Conservation (phyloP, 345 rosid genomes). For the Pistacia vera region DNA sequence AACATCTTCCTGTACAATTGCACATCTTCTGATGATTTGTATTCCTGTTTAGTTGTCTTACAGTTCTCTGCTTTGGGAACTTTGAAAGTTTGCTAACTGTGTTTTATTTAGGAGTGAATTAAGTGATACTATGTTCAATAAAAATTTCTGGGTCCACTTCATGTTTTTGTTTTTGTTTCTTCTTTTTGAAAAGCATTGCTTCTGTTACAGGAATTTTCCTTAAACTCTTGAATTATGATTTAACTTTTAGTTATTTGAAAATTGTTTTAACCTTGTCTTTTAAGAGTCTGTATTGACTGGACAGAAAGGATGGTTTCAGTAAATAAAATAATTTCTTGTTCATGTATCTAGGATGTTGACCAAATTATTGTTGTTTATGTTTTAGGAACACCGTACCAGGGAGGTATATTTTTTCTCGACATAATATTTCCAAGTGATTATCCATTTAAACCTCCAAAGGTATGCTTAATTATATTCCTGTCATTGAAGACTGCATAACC, state of each 20-base stretch:
- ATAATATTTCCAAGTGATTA: conserved; percentile 76
- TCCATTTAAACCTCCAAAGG: conserved; percentile 96
- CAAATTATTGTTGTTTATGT: not conserved
- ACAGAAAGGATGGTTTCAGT: not conserved
- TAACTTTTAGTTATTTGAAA: not conserved
- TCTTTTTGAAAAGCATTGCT: not conserved
- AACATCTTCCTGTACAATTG: not conserved
- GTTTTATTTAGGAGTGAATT: not conserved
- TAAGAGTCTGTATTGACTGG: not conserved
- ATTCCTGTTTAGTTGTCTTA: not conserved
- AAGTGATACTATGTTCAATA: not conserved
- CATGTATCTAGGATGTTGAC: conserved; percentile 2
- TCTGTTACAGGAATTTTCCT: not conserved
- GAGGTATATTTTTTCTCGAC: conserved; percentile 86
- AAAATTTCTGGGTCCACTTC: not conserved
- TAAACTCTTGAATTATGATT: not conserved
- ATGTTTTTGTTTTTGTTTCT: not conserved
- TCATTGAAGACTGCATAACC: not conserved
- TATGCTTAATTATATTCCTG: conserved; percentile 19
- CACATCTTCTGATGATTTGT: not conserved
- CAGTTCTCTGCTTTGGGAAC: not conserved
- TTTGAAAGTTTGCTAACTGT: not conserved
- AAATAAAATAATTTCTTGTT: not conserved
- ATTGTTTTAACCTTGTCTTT: not conserved
- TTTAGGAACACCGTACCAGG: conserved; percentile 88